Evolutionary conservation across 1,139 yeast genomes (phyloP), one percentile per base, ranked within the genome.

Genomic region (Saccharomyces hybrid): DNA sequence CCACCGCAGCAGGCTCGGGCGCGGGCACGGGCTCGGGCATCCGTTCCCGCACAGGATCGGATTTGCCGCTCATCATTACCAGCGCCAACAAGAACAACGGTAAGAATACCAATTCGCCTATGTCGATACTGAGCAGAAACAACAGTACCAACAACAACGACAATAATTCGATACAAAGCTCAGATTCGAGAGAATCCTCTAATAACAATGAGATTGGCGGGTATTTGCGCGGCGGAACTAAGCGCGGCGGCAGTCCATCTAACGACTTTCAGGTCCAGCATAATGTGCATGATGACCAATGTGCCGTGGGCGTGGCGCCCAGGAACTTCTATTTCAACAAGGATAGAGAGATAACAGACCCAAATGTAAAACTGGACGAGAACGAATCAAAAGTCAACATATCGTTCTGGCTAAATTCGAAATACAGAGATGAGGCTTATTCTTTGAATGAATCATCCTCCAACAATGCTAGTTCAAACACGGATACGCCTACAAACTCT

Each of bases 341-440:
- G 52, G 58, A 59, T 31, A 60, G 60, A 23, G 53, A 59, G 20
- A 57, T 57, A 6, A 62, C 63, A 13, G 67, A 64, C 49, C 66
- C 66, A n/a, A 55, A 60, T 34, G 62, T 60, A 13, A 53, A 54
- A 27, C 56, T 50, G 27, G 54, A 52, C 46, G 48, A 58, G 31
- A 58, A 59, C 32, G 55, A 59, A 28, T 38, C 44, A 9, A 62
- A 60, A 54, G 61, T 64, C 46, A 61, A 61, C 47, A 62, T 65
- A 28, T 59, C 67, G 14, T 61, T 65, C 26, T 61, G 67, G 62
- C 49, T 63, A 30, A 60, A 58, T 52, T 59, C 64, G 25, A 57
- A 59, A 23, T 56, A 58, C 26, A 57, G 59, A 42, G 61, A 61
- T 20, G 62, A 64, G 28, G 51, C 58, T 31, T 61, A 63, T 56